Base-by-base conservation (phyloP, 352 stramenopile species). In the Saprolegnia parasitica region DNA sequence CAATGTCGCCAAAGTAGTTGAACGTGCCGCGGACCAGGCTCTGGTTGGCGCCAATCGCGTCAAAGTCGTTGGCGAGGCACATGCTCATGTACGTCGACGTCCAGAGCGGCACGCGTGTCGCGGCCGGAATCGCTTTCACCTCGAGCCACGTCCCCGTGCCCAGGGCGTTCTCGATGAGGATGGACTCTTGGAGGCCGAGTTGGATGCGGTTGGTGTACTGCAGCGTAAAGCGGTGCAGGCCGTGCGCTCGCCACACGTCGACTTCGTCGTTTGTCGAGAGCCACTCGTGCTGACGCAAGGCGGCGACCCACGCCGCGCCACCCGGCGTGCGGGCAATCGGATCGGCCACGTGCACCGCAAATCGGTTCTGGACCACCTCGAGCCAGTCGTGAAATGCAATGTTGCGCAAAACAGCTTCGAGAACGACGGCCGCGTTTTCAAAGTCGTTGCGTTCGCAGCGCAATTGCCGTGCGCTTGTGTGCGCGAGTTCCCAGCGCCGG, bases 331-430 rank as follows among this genome's bases (percentile, higher is more conserved):
- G 11, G 16, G 35, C 24, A 21, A 60, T 24, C 11, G 52, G 52
- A 3, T 20, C 24, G 13, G 52, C 52, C 11, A 60, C 20, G 35
- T 60, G 52, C 35, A 40, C 52, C 13, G 24, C 24, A 24, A 60
- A 60, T 11, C 52, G 52, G 20, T 60, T 60, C 35, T 60, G 52
- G 35, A 11, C 8, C 11, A 60, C 35, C 13, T 60, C 52, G 20
- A 60, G 52, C 52, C 52, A 60, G 11, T 60, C 52, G 35, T 11
- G 1, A 4, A 60, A 60, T 21, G 11, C 3, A 42, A 60, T 40
- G 40, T 67, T 67, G 29, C 60, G 60, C 21, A 67, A 24, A 11
- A 67, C 24, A 26, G 60, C 35, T 55, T 67, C 60, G 26, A 67
- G 46, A 20, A 42, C 21, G 20, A 67, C 20, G 15, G 60, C 60